Evolutionary conservation across 164 flowering plant genomes (phyloP), one percentile per base, ranked within the genome.

Genomic region (Berberis thunbergii): DNA sequence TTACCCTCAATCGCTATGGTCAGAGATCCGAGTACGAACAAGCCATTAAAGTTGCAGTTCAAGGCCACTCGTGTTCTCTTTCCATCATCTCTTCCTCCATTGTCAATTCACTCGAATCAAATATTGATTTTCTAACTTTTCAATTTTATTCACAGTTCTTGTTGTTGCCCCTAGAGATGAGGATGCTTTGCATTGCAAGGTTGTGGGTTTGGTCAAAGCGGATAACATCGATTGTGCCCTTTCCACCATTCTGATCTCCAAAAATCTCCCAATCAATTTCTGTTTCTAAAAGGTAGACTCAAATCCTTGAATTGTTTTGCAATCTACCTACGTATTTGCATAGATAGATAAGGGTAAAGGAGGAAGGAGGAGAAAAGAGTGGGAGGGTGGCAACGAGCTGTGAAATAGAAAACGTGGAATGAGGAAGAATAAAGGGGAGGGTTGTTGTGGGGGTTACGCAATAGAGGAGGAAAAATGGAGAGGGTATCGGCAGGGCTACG

Each of bases 111-210:
- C 26, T 26, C 26, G 26, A 26, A 8, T 7, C 60, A 56, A 26
- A 48, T 38, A 42, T 12, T 2, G 7, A 10, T 4, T 50, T 49
- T 64, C 44, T 40, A 6, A 10, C 40, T 53, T 26, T 54, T 13
- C 7, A 10, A 43, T 54, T 45, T 42, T 2, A 7, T 56, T 67
- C 60, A 52, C 74, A 94, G 98, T 94, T 66, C 79, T 91, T 7
- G 56, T 84, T 5, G 60, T 79, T 62, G 81, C 82, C 9, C 91
- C 93, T 1, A 78, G 81, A 1, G 97, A 91, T 49, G 97, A 87
- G 76, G 97, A 94, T 59, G 97, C 97, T 41, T 55, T 91, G 64
- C 74, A 85, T 6, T 91, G 97, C 72, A 94, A 94, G 69, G 72
- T 94, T 43, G 96, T 89, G 69, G 93, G 88, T 9, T 66, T 88